Conservation (phyloP, 495 filamentous ascomycete species). For the Neohortaea acidophila region DNA sequence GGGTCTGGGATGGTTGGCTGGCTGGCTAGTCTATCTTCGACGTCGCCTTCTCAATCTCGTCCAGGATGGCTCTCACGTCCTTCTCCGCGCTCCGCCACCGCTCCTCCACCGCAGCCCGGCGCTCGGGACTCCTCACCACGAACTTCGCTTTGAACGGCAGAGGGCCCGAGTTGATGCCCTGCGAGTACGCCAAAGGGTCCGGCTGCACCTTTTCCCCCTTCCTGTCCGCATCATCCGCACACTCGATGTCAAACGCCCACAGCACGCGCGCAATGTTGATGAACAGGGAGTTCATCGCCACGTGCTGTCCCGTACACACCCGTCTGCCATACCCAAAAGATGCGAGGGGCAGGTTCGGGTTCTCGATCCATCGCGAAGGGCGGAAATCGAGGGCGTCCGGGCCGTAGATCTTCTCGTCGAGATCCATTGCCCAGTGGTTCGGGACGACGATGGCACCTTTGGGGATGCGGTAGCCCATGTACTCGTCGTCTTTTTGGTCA, state of each 20-base stretch:
- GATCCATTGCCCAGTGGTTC: slow-evolving; percentile 19
- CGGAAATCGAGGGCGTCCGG: slow-evolving; percentile 16
- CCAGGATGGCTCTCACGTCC: too few relatives aligned
- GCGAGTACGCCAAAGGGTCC: too few relatives aligned
- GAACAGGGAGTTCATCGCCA: slow-evolving; percentile 21
- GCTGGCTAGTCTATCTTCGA: too few relatives aligned
- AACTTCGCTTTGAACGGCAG: too few relatives aligned
- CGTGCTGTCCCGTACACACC: slow-evolving; percentile 22
- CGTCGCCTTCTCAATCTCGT: too few relatives aligned
- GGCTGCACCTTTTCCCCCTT: too few relatives aligned
- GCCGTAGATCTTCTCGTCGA: slow-evolving; percentile 12
- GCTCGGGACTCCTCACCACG: too few relatives aligned
- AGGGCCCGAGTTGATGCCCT: too few relatives aligned
- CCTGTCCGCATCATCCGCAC: slow-evolving; percentile 17
- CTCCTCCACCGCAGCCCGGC: too few relatives aligned
- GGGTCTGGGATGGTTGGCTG: too few relatives aligned
- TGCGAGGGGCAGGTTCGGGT: slow-evolving; percentile 1
- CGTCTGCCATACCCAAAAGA: slow-evolving; percentile 22
- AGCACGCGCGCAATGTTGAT: slow-evolving; percentile 11
- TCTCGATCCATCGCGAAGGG: slow-evolving; percentile 14
- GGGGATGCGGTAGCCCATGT: slow-evolving; percentile 22
- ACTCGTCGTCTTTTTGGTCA: too few relatives aligned
- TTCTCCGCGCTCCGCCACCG: too few relatives aligned
- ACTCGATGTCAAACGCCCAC: slow-evolving; percentile 8
- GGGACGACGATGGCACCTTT: slow-evolving; percentile 17